These are phyloP conservation scores for Spathaspora jeffriesii DNA, from an alignment of 1,139 yeast genomes.

Conservation along the genomic window DNA sequence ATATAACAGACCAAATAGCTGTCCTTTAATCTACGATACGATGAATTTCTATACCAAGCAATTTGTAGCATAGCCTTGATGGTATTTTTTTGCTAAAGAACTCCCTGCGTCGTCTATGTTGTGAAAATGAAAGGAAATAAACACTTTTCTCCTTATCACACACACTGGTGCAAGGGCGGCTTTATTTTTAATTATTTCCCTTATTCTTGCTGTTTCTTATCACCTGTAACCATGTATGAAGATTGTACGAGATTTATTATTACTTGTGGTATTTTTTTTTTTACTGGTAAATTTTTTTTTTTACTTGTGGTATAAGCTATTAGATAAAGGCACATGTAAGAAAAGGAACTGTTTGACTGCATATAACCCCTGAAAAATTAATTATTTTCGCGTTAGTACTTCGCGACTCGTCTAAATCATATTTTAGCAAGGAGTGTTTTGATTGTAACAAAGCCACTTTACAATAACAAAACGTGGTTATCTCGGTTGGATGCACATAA, in stretches of 20 bases:
- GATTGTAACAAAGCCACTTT: not conserved
- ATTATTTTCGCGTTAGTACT: not conserved
- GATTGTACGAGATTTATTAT: not conserved
- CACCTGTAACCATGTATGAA: not conserved
- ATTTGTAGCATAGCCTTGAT: constrained; percentile 1
- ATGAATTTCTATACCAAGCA: not conserved
- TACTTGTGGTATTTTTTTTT: too few relatives aligned
- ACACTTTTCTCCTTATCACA: not conserved
- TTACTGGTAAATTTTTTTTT: too few relatives aligned
- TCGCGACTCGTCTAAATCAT: constrained; percentile 1
- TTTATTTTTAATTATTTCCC: too few relatives aligned
- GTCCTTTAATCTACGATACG: not conserved
- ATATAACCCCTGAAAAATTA: not conserved
- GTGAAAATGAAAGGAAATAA: not conserved
- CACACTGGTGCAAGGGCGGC: too few relatives aligned
- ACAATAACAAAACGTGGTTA: not conserved
- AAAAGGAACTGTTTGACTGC: not conserved
- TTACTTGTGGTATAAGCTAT: too few relatives aligned
- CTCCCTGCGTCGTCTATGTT: not conserved
- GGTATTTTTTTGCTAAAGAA: not conserved
- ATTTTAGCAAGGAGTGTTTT: not conserved
- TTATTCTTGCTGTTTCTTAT: not conserved
- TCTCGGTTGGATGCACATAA: not conserved
- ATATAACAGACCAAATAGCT: not conserved
- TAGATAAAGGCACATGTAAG: not conserved